phyloP scores from a whole-genome alignment of 2,329 filamentous ascomycete species.

The Epichloe brachyelytri region DNA sequence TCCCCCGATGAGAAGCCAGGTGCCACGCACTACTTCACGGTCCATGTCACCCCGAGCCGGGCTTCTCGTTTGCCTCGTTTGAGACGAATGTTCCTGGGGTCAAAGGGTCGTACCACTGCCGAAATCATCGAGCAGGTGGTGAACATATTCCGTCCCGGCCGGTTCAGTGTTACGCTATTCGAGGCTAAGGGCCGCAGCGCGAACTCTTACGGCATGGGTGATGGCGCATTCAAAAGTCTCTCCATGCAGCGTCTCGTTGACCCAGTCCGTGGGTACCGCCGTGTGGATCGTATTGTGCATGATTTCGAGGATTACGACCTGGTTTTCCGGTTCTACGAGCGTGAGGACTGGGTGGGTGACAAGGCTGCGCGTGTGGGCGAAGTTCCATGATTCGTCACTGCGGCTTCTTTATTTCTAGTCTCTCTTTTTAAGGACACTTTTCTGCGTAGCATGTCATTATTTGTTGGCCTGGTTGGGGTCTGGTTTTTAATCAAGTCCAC shows the following conservation, averaged over 20 bases:
- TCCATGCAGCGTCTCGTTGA: constrained; percentile 51
- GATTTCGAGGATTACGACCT: constrained; percentile 96
- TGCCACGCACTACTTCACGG: constrained; percentile 85
- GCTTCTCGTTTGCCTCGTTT: constrained; percentile 96
- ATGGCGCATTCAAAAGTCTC: constrained; percentile 25
- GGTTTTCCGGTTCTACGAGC: constrained; percentile 92
- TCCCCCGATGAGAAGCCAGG: constrained; percentile 19
- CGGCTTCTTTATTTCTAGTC: constrained; percentile 7
- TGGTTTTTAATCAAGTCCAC: not conserved
- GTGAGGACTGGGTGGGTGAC: constrained; percentile 58
- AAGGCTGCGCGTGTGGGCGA: constrained; percentile 43
- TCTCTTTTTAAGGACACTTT: no score
- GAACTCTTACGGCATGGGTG: constrained; percentile 26
- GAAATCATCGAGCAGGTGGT: constrained; percentile 93
- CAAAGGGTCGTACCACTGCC: constrained; percentile 79
- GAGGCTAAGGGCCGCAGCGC: constrained; percentile 60
- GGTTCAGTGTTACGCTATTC: constrained; percentile 93
- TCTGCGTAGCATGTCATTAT: not conserved
- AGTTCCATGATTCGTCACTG: constrained; percentile 16
- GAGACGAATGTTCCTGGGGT: constrained; percentile 93
- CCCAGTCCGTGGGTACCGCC: constrained; percentile 69
- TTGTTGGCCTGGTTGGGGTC: not conserved
- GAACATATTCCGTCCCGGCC: constrained; percentile 90
- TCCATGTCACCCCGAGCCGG: constrained; percentile 92
- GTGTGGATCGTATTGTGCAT: constrained; percentile 90